These are phyloP conservation scores for Berkeleyomyces rouxiae DNA, from an alignment of 2,329 filamentous ascomycete genomes.

Conservation along the genomic window DNA sequence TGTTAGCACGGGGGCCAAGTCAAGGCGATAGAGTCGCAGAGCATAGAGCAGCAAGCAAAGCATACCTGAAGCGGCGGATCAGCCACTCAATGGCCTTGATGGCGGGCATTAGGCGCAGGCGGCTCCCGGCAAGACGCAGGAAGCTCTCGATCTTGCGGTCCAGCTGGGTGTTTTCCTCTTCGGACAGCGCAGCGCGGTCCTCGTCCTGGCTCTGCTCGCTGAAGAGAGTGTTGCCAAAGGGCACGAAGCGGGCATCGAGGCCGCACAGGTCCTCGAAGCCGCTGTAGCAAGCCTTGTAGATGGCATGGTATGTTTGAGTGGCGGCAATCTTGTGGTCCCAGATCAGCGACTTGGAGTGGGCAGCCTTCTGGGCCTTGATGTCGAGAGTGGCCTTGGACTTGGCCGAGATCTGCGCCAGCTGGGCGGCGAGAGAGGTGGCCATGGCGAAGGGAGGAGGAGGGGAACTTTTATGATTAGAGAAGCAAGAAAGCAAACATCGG, in stretches of 20 bases:
- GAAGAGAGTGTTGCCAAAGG: slow-evolving; percentile 67
- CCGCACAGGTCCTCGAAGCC: slow-evolving; percentile 85
- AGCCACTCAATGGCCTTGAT: slow-evolving; percentile 93
- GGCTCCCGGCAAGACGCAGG: slow-evolving; percentile 58
- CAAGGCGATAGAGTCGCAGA: neutral
- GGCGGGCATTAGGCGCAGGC: slow-evolving; percentile 68
- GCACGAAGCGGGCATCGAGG: slow-evolving; percentile 61
- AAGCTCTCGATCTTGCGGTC: slow-evolving; percentile 67
- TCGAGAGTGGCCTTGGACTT: slow-evolving; percentile 83
- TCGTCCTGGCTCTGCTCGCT: slow-evolving; percentile 83
- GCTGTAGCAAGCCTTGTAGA: slow-evolving; percentile 74
- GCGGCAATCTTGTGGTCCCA: slow-evolving; percentile 76
- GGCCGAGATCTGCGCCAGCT: slow-evolving; percentile 81
- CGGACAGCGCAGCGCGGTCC: slow-evolving; percentile 72
- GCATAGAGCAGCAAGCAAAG: neutral
- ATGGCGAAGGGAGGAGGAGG: slow-evolving; percentile 28
- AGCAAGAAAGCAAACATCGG: slow-evolving; percentile 1
- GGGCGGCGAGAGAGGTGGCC: slow-evolving; percentile 76
- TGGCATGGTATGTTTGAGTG: slow-evolving; percentile 74
- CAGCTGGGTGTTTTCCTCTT: slow-evolving; percentile 64
- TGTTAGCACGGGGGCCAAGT: slow-evolving; percentile 6
- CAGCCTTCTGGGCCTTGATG: slow-evolving; percentile 77
- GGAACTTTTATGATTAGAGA: slow-evolving; percentile 1
- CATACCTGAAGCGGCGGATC: slow-evolving; percentile 71
- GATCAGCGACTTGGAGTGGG: slow-evolving; percentile 86